Conservation (phyloP, 129 eudicot genomes). For the Flaveria trinervia region DNA sequence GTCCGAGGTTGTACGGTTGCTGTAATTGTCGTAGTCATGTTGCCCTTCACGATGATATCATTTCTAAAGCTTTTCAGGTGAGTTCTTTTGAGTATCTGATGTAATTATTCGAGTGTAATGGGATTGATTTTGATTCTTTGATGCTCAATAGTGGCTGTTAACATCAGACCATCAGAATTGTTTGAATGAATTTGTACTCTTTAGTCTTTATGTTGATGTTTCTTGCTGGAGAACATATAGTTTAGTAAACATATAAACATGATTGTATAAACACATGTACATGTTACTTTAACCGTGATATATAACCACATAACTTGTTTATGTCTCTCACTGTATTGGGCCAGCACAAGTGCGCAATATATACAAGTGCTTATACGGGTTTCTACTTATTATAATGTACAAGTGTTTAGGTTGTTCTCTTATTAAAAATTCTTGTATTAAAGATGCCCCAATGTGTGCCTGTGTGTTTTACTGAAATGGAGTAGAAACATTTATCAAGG, state of each 20-base stretch:
- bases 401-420: background rate
- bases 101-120: background rate
- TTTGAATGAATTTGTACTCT: background rate
- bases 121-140: slow-evolving; percentile 12
- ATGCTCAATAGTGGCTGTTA: slow-evolving; percentile 22
- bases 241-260: background rate
- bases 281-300: background rate
- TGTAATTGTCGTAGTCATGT: slow-evolving; percentile 75
- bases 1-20: slow-evolving; percentile 78
- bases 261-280: background rate
- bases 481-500: slow-evolving; percentile 1
- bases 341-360: background rate
- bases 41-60: slow-evolving; percentile 76
- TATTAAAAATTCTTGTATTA: no score
- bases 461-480: slow-evolving; percentile 12
- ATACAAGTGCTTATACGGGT: background rate
- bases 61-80: slow-evolving; percentile 81
- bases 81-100: background rate
- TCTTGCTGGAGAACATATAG: background rate
- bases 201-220: background rate
- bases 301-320: background rate
- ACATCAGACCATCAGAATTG: background rate
- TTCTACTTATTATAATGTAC: no score
- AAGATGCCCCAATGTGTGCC: background rate
- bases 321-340: background rate